Evolutionary conservation across 371 early-diverging fungal genomes (phyloP), one percentile per base, ranked within the genome.

Genomic region (Blyttiomyces sp.): DNA sequence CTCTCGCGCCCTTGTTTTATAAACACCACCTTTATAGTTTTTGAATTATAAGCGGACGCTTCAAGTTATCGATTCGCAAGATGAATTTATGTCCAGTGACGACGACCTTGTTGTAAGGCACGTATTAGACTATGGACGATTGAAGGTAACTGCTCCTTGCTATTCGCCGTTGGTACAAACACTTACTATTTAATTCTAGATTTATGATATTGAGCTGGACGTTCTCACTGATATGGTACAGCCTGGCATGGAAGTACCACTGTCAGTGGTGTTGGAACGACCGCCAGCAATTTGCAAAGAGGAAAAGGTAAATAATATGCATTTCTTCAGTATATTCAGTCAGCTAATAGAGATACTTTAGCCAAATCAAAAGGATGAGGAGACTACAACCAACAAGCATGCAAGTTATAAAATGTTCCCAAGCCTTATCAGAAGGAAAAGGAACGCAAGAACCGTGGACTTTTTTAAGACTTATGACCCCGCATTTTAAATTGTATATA

Each of bases 271-370:
- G 21, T 31, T 68, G 11, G 62, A 48, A 2, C 66, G 79, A n/a
- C 75, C 79, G 28, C 67, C 66, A 1, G 71, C 79, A 2, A 53
- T 75, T 49, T 53, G 51, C 0, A 43, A 49, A 35, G 74, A 78
- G 28, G 55, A 62, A 31, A 23, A 0, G 17, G 59, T 56, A 32
- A 39, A 39, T 43, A 30, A 13, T 4, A 49, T n/a, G 28, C n/a
- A n/a, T 16, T 19, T 23, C 46, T 7, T 13, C 13, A 11, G 34
- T 35, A 23, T 34, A 24, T 26, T 21, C 26, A 17, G 1, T 13
- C 35, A 23, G 3, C 43, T 35, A 3, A 48, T 33, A 16, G n/a
- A 19, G 31, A n/a, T 42, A 21, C 34, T 26, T 7, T 26, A 26
- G 11, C n/a, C n/a, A 46, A 11, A n/a, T 19, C 19, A n/a, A n/a